phyloP scores from a whole-genome alignment of 2,329 filamentous ascomycete genomes.

The Dothiorella sarmentorum region DNA sequence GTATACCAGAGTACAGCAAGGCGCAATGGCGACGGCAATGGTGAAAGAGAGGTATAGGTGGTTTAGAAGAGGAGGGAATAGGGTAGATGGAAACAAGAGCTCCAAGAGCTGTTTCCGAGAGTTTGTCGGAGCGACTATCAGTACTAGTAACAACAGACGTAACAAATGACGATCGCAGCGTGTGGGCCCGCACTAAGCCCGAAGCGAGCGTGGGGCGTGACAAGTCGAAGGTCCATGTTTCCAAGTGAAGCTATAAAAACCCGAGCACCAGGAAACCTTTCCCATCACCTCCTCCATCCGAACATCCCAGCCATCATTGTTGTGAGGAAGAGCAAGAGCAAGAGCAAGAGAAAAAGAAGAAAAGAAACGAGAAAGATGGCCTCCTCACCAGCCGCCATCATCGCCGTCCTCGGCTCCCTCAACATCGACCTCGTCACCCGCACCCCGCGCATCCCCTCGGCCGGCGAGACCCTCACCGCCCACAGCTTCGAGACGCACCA shows the following conservation, averaged over 20 bases:
- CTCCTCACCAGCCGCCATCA: slow-evolving; percentile 44
- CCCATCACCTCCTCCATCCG: background rate
- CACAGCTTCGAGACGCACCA: slow-evolving; percentile 74
- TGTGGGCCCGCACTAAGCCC: background rate
- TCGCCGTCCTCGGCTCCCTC: slow-evolving; percentile 86
- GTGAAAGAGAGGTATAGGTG: background rate
- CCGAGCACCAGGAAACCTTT: too few relatives aligned
- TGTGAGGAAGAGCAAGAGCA: background rate
- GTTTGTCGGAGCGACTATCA: too few relatives aligned
- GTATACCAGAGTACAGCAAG: background rate
- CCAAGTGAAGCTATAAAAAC: too few relatives aligned
- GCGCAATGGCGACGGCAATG: background rate
- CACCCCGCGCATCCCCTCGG: slow-evolving; percentile 75
- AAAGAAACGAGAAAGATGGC: too few relatives aligned
- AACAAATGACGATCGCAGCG: too few relatives aligned
- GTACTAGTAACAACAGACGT: too few relatives aligned
- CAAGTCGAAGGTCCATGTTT: too few relatives aligned
- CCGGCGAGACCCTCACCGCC: slow-evolving; percentile 84
- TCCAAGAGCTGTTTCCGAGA: too few relatives aligned
- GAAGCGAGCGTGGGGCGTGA: background rate
- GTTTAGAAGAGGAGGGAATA: background rate
- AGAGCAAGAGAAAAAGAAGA: too few relatives aligned
- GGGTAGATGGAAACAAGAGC: background rate
- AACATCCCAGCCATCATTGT: too few relatives aligned
- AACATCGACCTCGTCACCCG: slow-evolving; percentile 92